Evolutionary conservation across 805 yeast genomes (phyloP).

Genomic region (Lipomyces yamanashiensis): DNA sequence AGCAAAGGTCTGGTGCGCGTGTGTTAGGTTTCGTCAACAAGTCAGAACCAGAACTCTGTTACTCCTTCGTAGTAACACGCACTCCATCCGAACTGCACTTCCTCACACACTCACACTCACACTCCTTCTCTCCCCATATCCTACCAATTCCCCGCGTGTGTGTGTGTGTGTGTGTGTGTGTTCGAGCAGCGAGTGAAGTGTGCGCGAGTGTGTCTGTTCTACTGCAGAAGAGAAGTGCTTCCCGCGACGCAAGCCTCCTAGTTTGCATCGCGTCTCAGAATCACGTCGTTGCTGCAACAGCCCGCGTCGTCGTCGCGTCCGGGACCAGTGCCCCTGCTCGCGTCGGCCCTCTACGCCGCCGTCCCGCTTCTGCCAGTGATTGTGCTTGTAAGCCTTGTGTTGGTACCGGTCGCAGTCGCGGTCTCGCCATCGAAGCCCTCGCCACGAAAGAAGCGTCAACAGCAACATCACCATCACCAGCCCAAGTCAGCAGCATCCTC

Average conservation of each 20-base stretch:
- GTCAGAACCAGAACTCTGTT: too few relatives aligned
- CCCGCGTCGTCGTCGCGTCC: conserved; percentile 25
- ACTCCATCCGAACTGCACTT: too few relatives aligned
- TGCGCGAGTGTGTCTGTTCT: background rate
- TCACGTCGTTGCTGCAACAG: conserved; percentile 24
- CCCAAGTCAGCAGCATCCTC: background rate
- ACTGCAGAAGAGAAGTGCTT: background rate
- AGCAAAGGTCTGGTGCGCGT: too few relatives aligned
- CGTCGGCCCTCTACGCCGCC: conserved; percentile 28
- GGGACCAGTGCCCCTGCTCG: conserved; percentile 24
- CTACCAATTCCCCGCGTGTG: background rate
- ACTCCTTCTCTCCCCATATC: too few relatives aligned
- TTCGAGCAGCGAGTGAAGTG: conserved; percentile 2
- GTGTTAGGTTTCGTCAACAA: too few relatives aligned
- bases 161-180: background rate
- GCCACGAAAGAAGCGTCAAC: background rate
- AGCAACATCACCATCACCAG: background rate
- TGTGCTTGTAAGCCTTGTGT: conserved; percentile 14
- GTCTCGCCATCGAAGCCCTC: conserved; percentile 12
- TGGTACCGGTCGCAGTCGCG: conserved; percentile 14
- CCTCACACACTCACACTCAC: too few relatives aligned
- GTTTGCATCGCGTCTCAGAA: conserved; percentile 15
- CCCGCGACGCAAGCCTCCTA: conserved; percentile 7
- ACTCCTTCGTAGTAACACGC: too few relatives aligned
- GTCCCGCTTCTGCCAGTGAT: conserved; percentile 29